Conservation (phyloP, 257 asterid species). For the Ocimum tenuiflorum region DNA sequence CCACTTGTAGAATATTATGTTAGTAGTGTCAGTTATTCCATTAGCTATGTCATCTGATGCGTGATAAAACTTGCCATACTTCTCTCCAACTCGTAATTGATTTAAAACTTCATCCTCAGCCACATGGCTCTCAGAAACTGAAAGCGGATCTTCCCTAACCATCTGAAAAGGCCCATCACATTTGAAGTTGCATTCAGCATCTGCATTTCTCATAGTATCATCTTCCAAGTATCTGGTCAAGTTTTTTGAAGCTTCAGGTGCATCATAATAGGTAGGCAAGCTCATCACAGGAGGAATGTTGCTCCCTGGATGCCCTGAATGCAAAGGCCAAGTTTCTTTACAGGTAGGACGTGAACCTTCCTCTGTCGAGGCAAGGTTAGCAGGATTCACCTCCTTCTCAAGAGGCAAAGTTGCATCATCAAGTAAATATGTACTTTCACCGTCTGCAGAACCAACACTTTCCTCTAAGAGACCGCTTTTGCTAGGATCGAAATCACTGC, state of each 20-base stretch:
- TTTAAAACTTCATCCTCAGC: constrained; percentile 27
- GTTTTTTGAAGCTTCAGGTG: constrained; percentile 35
- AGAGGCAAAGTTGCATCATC: constrained; percentile 27
- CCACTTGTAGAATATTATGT: constrained; percentile 37
- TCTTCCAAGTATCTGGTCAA: constrained; percentile 34
- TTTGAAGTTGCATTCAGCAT: constrained; percentile 27
- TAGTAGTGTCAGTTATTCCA: constrained; percentile 20
- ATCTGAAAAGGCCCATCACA: constrained; percentile 25
- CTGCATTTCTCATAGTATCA: constrained; percentile 24
- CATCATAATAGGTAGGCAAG: constrained; percentile 43
- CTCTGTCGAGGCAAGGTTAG: constrained; percentile 18
- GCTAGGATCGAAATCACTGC: constrained; percentile 23
- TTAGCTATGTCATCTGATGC: constrained; percentile 13
- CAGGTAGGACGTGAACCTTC: constrained; percentile 25
- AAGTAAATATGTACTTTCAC: constrained; percentile 23
- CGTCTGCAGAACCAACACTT: constrained; percentile 29
- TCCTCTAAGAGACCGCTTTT: constrained; percentile 29
- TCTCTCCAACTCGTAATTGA: constrained; percentile 22
- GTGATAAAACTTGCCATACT: constrained; percentile 19
- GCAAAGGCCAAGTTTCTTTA: constrained; percentile 30
- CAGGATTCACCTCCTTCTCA: constrained; percentile 28
- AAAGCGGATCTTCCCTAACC: constrained; percentile 31
- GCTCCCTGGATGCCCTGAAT: constrained; percentile 44
- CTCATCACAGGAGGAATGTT: constrained; percentile 37
- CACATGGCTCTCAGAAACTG: constrained; percentile 25